Evolutionary conservation across 2,329 filamentous ascomycete genomes (phyloP).

Genomic region (Akanthomyces dipterigenus): DNA sequence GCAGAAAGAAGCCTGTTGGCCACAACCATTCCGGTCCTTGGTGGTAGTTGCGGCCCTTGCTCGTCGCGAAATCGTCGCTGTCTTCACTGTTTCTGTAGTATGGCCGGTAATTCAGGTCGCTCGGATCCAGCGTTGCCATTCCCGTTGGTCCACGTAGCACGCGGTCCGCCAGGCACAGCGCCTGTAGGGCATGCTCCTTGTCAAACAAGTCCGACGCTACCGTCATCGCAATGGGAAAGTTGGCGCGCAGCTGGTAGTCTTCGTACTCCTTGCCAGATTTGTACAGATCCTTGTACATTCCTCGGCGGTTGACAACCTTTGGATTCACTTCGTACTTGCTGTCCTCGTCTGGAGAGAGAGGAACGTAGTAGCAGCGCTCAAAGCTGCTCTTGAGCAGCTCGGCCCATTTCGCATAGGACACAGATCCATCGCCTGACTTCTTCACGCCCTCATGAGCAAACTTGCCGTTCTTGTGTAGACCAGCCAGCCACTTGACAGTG

Average conservation of each 20-base stretch:
- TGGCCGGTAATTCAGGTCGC: constrained; percentile 86
- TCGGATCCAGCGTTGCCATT: constrained; percentile 92
- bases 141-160: constrained; percentile 79
- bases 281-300: constrained; percentile 98
- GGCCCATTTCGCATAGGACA: constrained; percentile 76
- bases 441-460: constrained; percentile 71
- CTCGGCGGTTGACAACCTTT: constrained; percentile 74
- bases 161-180: constrained; percentile 73
- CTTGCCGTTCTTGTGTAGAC: constrained; percentile 58
- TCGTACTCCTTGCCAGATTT: constrained; percentile 91
- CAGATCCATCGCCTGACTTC: constrained; percentile 48
- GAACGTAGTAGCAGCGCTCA: constrained; percentile 87
- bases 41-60: constrained; percentile 95
- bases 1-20: constrained; percentile 92
- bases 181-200: constrained; percentile 66
- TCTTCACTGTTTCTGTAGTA: constrained; percentile 96
- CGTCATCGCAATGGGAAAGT: constrained; percentile 93
- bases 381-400: constrained; percentile 75
- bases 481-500: constrained; percentile 70
- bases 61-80: constrained; percentile 80
- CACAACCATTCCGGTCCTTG: constrained; percentile 98
- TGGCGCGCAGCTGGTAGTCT: constrained; percentile 91
- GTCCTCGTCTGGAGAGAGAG: constrained; percentile 63
- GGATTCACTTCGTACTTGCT: constrained; percentile 72
- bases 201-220: constrained; percentile 87